Evolutionary conservation across 2,329 filamentous ascomycete genomes (phyloP), one percentile per base, ranked within the genome.

Genomic region (Alternaria atra): DNA sequence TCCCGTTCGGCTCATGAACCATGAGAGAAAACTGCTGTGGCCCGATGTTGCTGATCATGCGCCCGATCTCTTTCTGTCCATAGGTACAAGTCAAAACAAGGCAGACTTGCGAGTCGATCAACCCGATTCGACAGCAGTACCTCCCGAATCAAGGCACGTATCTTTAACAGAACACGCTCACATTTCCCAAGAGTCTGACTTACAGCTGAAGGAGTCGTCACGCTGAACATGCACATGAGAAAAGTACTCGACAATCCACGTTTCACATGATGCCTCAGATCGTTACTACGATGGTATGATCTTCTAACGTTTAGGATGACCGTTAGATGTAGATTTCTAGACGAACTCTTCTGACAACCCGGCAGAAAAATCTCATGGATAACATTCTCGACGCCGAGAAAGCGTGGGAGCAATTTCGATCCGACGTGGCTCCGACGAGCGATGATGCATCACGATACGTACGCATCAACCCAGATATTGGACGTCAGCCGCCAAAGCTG

Each of bases 1-100:
- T 43, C 83, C 83, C 13, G 74, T 83, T 9, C 62, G 71, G 5
- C 71, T 85, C 51, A 83, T 82, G 3, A 77, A 84, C 48, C 58
- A 70, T 37, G 83, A 85, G 64, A 65, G 77, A 6, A 77, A 76
- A 58, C 55, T 72, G 2, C 58, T 76, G n/a, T 76, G 72, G 72
- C 63, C 60, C 4, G 56, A 69, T 12, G 57, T 58, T 3, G 43
- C 61, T 13, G 58, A 62, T 20, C 65, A 66, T 23, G 70, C 73
- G 46, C 58, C 74, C 54, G 42, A 68, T 61, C 37, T 63, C 37
- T 15, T 67, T 37, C 54, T 65, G 10, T 63, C 61, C 13, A 47
- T 61, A 39, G 61, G 64, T 25, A 59, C 55, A 30, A 30, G 52
- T 15, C 47, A 51, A 20, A 51, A 51, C 32, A 25, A 35, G 15